Evolutionary conservation across 2,329 filamentous ascomycete species (phyloP).

Genomic region (Colletotrichum magnum): DNA sequence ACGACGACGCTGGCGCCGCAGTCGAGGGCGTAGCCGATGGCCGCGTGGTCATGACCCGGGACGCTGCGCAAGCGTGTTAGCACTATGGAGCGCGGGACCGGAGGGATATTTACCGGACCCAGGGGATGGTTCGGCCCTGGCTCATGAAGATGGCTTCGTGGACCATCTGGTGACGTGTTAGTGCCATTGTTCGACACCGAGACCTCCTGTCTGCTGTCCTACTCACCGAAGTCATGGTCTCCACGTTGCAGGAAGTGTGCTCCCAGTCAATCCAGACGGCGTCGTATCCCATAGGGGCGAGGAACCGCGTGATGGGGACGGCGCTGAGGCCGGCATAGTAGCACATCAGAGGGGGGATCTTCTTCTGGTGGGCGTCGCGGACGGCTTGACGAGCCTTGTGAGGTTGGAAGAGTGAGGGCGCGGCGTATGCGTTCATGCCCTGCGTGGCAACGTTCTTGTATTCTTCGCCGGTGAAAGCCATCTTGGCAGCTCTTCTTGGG

Average conservation of each 20-base stretch:
- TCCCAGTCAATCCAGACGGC: conserved; percentile 64
- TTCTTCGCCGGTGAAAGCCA: conserved; percentile 36
- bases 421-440: conserved; percentile 57
- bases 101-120: conserved; percentile 50
- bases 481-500: background rate
- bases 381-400: conserved; percentile 60
- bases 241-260: conserved; percentile 59
- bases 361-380: conserved; percentile 60
- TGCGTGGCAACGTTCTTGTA: conserved; percentile 34
- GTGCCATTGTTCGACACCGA: background rate
- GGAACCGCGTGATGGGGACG: conserved; percentile 55
- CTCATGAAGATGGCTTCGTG: conserved; percentile 63
- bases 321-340: conserved; percentile 58
- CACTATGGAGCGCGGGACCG: background rate
- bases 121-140: conserved; percentile 60
- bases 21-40: conserved; percentile 62
- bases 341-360: conserved; percentile 59
- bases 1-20: conserved; percentile 63
- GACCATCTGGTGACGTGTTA: conserved; percentile 51
- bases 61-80: conserved; percentile 44
- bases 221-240: conserved; percentile 60
- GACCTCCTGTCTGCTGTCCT: too few species aligned
- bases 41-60: conserved; percentile 61
- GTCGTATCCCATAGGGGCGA: conserved; percentile 60
- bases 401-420: conserved; percentile 62